Evolutionary conservation across 352 stramenopile species (phyloP), one percentile per base, ranked within the genome.

Genomic region (Phytophthora cajani): DNA sequence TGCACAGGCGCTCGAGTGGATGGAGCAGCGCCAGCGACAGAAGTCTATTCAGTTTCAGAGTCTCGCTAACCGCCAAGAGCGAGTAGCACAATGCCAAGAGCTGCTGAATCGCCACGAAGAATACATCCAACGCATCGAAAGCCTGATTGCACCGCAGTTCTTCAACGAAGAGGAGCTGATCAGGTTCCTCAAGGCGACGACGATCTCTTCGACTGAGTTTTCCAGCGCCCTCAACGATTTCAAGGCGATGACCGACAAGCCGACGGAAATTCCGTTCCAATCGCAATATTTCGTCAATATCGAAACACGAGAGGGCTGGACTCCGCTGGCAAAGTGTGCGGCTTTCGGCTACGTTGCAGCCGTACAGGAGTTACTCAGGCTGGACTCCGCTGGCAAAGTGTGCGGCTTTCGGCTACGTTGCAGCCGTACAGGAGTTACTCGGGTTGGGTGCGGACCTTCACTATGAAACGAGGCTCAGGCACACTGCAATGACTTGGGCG

Each of bases 401-500:
- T 14, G 79, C 84, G 9, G 78, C 85, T 10, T 81, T 84, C 30
- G 84, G 81, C 0, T 84, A 83, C 53, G 49, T 82, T 1, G 50
- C 59, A 1, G 80, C 58, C 0, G 53, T 87, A 0, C 66, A 84
- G 40, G 49, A 81, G 56, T 68, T 93, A n/a, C 23, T 93, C 1
- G 51, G 67, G 2, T 54, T 89, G 25, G 85, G 82, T 7, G 82
- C 77, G 0, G 58, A 80, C 16, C 38, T 87, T 36, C 62, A 84
- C 6, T 64, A 87, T 19, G 85, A 95, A 66, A 84, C 77, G 1
- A 75, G 80, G 5, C 77, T 92, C 19, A 67, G 77, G 17, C 87
- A 95, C 57, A 92, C 85, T 21, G 75, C 87, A 5, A 77, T 93
- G 70, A 93, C 85, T 8, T 93, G 87, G 87, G 87, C 87, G 17